A percentile compares a stretch with the other conserved stretches of the same genome.
Conservation (phyloP, 345 rosid genomes). For the Sisymbrium altissimum region DNA sequence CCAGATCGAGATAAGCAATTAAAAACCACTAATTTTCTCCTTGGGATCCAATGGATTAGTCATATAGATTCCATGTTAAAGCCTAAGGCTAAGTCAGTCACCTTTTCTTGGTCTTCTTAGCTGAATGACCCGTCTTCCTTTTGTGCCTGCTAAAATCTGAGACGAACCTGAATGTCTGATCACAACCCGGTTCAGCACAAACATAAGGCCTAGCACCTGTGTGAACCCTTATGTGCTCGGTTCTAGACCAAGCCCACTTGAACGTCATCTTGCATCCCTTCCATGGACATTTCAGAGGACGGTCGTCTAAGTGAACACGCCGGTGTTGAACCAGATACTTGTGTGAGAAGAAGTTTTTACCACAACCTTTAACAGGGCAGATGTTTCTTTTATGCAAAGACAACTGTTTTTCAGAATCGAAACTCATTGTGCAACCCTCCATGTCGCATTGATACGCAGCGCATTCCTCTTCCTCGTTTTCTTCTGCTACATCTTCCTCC, state of each 20-base stretch:
- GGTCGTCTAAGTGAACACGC: conserved; percentile 79
- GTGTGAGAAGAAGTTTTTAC: conserved; percentile 92
- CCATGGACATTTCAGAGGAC: conserved; percentile 99
- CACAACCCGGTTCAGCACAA: conserved; percentile 80
- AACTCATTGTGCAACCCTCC: conserved; percentile 92
- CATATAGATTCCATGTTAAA: conserved; percentile 20
- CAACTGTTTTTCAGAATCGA: conserved; percentile 64
- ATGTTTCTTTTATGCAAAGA: conserved; percentile 70
- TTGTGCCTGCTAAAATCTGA: conserved; percentile 96
- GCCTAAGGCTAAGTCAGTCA: conserved; percentile 13
- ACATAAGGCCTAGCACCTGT: conserved; percentile 92
- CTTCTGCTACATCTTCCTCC: conserved; percentile 51
- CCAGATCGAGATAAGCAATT: not conserved
- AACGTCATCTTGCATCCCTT: conserved; percentile 96
- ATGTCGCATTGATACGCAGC: conserved; percentile 60
- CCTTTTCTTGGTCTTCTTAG: conserved; percentile 54
- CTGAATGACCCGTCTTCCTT: conserved; percentile 88
- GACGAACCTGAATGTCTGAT: conserved; percentile 89
- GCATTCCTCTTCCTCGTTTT: conserved; percentile 45
- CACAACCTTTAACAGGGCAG: conserved; percentile 90
- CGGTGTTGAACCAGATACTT: conserved; percentile 94
- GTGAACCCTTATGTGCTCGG: conserved; percentile 95
- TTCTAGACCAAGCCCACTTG: conserved; percentile 99
- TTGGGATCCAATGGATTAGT: conserved; percentile 24
- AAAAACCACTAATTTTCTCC: not conserved